Base-by-base conservation (phyloP, 139 green algal genomes). In the Coelastrella sp. region DNA sequence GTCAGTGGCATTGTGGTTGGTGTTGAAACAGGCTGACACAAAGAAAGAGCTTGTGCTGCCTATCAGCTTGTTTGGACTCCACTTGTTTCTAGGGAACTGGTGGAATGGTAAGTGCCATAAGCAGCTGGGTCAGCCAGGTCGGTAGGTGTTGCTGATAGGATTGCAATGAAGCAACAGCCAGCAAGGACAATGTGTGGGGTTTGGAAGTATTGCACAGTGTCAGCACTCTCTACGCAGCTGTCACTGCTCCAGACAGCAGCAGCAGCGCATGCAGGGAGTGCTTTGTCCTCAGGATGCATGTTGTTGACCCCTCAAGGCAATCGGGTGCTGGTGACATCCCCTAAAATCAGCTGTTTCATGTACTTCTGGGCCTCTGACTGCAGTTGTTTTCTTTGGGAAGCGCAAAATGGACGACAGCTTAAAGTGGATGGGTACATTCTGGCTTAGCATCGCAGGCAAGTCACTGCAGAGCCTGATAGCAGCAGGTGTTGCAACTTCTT, bases 381-480 rank as follows among this genome's bases (percentile, higher is more conserved):
- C 87, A 95, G 90, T 93, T 8, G 88, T 93, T 27, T 96, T 96
- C 90, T 96, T 96, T 73, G 94, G 93, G 1, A 87, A 81, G 65
- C 93, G 91, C 8, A 85, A 95, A 83, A 75, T 96, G 70, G 87
- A 94, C 83, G 82, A 82, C 24, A 95, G 91, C 75, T 61, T 95
- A 8, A 90, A 90, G 0, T 95, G 92, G 93, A 96, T 96, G 95
- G 94, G 88, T 27, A 91, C 92, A 6, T 96, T 96, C 91, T 96
- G 94, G 93, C 74, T 84, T 0, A 89, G 61, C 82, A 93, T 96
- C 11, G 92, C 89, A 88, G 90, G 85, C 89, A 19, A 22, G 78
- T 6, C 57, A 20, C 6, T 58, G 59, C 10, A 85, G 19, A 35
- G 8, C n/a, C 19, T 22, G 11, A 9, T 3, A 85, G 24, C 15